Conservation (phyloP, 306 rosid genomes). For the Cucurbita pepo region DNA sequence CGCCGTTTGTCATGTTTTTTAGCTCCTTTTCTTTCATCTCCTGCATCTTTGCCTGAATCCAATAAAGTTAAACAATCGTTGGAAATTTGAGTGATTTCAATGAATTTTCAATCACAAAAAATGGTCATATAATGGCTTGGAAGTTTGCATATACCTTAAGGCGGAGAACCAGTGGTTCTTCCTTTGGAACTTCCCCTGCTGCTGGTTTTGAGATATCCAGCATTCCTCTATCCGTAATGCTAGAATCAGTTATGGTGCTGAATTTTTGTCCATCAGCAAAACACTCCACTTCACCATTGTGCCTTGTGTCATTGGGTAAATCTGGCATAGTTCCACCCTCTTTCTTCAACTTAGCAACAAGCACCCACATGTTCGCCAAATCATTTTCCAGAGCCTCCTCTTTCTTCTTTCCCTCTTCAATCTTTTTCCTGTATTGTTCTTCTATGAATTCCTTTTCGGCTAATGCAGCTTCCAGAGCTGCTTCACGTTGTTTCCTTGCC, state of each 20-base stretch:
- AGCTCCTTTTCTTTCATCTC: constrained; percentile 95
- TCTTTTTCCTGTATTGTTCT: constrained; percentile 66
- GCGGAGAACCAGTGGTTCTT: constrained; percentile 87
- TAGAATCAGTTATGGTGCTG: constrained; percentile 19
- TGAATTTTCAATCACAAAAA: neutral
- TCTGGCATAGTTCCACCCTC: constrained; percentile 57
- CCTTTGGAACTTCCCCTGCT: constrained; percentile 30
- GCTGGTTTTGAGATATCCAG: constrained; percentile 38
- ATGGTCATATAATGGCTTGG: neutral
- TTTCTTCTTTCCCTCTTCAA: constrained; percentile 80
- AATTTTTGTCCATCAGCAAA: constrained; percentile 20
- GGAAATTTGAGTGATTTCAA: neutral
- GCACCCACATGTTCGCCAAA: constrained; percentile 99
- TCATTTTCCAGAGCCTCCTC: constrained; percentile 97
- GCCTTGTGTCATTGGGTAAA: constrained; percentile 34
- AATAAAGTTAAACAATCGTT: neutral
- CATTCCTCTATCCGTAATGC: constrained; percentile 31
- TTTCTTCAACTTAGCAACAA: constrained; percentile 93
- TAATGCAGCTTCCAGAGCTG: constrained; percentile 78
- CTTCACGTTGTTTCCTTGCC: constrained; percentile 93
- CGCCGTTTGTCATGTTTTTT: constrained; percentile 57
- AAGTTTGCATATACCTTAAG: constrained; percentile 46
- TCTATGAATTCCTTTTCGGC: constrained; percentile 84
- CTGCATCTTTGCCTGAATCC: constrained; percentile 78
- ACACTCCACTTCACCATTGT: constrained; percentile 23